These are phyloP conservation scores for Fusarium staphyleae DNA, from an alignment of 2,329 filamentous ascomycete genomes.

Conservation along the genomic window DNA sequence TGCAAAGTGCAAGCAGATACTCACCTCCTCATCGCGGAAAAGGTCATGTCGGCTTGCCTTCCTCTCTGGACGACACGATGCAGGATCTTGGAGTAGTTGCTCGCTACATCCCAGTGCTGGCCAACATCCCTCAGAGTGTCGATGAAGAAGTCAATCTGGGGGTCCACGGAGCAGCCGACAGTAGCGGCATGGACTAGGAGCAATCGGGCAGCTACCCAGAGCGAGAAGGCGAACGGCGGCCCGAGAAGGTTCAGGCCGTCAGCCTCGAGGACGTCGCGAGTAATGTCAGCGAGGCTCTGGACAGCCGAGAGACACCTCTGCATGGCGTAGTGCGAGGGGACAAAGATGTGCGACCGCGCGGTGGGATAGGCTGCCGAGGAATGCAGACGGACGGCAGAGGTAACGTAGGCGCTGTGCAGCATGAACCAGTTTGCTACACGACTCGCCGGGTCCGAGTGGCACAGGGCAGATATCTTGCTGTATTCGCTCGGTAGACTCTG, in stretches of 20 bases:
- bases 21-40: conserved; percentile 52
- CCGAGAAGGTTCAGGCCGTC: conserved; percentile 53
- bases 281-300: conserved; percentile 53
- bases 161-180: conserved; percentile 47
- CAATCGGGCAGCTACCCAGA: conserved; percentile 53
- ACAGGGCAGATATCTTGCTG: conserved; percentile 54
- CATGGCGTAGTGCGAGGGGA: conserved; percentile 54
- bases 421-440: conserved; percentile 57
- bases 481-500: conserved; percentile 54
- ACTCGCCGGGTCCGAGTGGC: conserved; percentile 54
- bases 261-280: conserved; percentile 53
- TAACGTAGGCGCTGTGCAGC: conserved; percentile 55
- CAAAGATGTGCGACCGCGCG: conserved; percentile 50
- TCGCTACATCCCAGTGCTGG: conserved; percentile 54
- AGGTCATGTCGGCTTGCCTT: conserved; percentile 47
- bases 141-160: conserved; percentile 53
- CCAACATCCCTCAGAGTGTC: conserved; percentile 52
- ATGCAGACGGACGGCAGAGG: conserved; percentile 53
- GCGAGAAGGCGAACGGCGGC: conserved; percentile 53
- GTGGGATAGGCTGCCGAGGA: conserved; percentile 54
- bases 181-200: conserved; percentile 52
- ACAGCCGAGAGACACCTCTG: conserved; percentile 54
- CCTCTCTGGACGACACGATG: conserved; percentile 49
- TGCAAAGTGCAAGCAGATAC: neutral
- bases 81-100: conserved; percentile 52